A percentile compares a stretch with the other conserved stretches of the same genome.
Evolutionary conservation across 805 yeast genomes (phyloP).

Genomic region (Lipomyces lipofer): DNA sequence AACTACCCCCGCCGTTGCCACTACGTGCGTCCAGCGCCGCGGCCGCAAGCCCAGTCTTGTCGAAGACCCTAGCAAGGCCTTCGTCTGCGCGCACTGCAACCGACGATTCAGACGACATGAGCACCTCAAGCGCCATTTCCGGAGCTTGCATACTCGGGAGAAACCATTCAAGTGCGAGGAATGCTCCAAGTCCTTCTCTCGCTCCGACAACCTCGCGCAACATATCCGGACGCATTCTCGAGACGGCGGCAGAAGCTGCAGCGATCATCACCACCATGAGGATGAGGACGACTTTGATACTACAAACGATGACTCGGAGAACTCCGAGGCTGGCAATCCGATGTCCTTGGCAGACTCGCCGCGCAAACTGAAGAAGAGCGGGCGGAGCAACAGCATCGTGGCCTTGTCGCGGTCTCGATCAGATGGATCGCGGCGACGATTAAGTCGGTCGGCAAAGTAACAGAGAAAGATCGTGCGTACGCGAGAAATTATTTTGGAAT

Average conservation of each 20-base stretch:
- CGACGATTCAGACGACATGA: slow-evolving; percentile 45
- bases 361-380: not conserved
- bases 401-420: not conserved
- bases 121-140: slow-evolving; percentile 55
- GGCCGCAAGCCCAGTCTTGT: slow-evolving; percentile 27
- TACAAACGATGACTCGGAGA: not conserved
- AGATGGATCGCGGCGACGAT: not conserved
- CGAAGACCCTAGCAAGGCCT: slow-evolving; percentile 37
- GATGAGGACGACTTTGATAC: slow-evolving; percentile 2
- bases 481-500: too few species aligned
- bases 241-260: not conserved
- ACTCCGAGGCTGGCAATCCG: not conserved
- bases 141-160: slow-evolving; percentile 70
- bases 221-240: slow-evolving; percentile 37
- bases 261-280: too few species aligned
- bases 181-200: slow-evolving; percentile 40
- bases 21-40: slow-evolving; percentile 21
- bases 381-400: not conserved
- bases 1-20: not conserved
- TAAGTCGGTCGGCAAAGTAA: not conserved
- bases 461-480: not conserved
- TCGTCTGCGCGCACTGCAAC: slow-evolving; percentile 41
- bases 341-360: not conserved
- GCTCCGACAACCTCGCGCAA: slow-evolving; percentile 41
- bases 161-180: slow-evolving; percentile 40